phyloP scores from a whole-genome alignment of 257 asterid species.

The Petunia axillaris region DNA sequence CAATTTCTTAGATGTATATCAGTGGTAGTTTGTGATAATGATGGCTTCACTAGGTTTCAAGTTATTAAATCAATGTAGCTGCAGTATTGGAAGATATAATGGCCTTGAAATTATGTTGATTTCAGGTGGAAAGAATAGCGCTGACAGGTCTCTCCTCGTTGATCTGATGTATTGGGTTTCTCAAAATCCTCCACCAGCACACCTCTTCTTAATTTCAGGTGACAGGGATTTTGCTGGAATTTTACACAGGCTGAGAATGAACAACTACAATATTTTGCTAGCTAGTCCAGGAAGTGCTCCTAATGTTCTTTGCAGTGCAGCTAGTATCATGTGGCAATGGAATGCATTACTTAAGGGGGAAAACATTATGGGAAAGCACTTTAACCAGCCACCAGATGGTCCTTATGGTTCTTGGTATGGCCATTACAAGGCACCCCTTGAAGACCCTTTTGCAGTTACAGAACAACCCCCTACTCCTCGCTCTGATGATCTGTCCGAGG shows the following conservation, averaged over 20 bases:
- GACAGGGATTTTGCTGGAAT: constrained; percentile 85
- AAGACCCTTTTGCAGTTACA: constrained; percentile 62
- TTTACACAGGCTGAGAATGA: constrained; percentile 84
- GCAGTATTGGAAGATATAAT: not conserved
- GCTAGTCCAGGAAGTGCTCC: constrained; percentile 70
- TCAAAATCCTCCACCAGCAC: constrained; percentile 97
- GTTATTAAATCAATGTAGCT: not conserved
- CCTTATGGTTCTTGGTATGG: constrained; percentile 91
- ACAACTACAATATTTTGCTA: constrained; percentile 81
- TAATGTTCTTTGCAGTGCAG: constrained; percentile 79
- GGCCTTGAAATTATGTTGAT: not conserved
- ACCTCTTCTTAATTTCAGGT: constrained; percentile 81
- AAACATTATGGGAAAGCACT: constrained; percentile 69
- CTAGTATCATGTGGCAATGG: constrained; percentile 98
- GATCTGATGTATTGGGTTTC: constrained; percentile 96
- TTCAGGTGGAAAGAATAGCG: constrained; percentile 91
- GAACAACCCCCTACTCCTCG: constrained; percentile 46
- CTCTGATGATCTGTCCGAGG: constrained; percentile 44
- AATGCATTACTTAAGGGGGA: constrained; percentile 75
- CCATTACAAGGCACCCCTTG: constrained; percentile 67
- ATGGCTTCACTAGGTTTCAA: not conserved
- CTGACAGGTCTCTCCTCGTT: constrained; percentile 87
- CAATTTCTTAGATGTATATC: not conserved
- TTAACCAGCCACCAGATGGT: constrained; percentile 97
- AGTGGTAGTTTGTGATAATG: not conserved